Evolutionary conservation across 345 rosid species (phyloP).

Genomic region (Heritiera fomes): DNA sequence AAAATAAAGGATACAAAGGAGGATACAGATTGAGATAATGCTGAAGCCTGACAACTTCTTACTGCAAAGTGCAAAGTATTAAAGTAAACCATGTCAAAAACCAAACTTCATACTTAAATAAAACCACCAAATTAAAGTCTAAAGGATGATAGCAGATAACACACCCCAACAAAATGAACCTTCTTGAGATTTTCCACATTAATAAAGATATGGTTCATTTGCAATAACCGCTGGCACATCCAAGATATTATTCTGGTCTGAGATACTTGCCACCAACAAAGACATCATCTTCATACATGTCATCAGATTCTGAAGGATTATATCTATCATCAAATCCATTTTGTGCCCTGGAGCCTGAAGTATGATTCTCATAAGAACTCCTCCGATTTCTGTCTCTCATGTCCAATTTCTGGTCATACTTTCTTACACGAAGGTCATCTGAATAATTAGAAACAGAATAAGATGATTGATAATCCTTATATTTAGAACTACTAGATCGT

Average conservation of each 20-base stretch:
- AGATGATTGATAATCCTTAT: conserved; percentile 33
- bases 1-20: conserved; percentile 74
- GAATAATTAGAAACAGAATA: conserved; percentile 29
- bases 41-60: conserved; percentile 60
- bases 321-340: conserved; percentile 76
- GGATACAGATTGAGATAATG: conserved; percentile 78
- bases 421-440: conserved; percentile 17
- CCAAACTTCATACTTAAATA: conserved; percentile 21
- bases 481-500: conserved; percentile 31
- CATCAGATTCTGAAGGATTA: conserved; percentile 57
- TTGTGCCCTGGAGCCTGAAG: conserved; percentile 28
- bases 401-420: conserved; percentile 26
- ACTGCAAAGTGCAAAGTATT: conserved; percentile 56
- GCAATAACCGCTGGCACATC: conserved; percentile 26
- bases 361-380: conserved; percentile 27
- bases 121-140: conserved; percentile 17
- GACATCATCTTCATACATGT: conserved; percentile 34
- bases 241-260: conserved; percentile 21
- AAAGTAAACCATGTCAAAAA: conserved; percentile 35
- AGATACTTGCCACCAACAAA: conserved; percentile 4
- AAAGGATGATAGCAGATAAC: conserved; percentile 8
- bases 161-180: conserved; percentile 31
- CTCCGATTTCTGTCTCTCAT: conserved; percentile 30
- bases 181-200: conserved; percentile 1
- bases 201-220: conserved; percentile 12